phyloP scores from a whole-genome alignment of 1,284 basidiomycete genomes.

The Trichosporon inkin region DNA sequence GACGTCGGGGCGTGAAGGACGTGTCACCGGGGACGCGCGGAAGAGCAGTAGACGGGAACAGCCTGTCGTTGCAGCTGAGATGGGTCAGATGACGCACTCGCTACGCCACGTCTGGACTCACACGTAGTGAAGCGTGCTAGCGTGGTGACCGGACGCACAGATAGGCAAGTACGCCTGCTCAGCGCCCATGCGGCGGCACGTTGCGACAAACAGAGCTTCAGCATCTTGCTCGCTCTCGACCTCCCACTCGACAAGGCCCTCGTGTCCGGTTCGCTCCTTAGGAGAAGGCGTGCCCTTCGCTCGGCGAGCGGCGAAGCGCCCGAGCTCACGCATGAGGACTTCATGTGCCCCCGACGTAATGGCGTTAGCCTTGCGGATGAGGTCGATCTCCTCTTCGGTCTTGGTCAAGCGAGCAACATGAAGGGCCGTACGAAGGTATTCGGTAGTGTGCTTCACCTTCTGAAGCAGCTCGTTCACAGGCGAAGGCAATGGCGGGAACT shows the following conservation, averaged over 20 bases:
- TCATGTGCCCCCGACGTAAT: constrained; percentile 85
- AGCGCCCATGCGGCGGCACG: constrained; percentile 73
- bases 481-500: constrained; percentile 60
- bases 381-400: constrained; percentile 64
- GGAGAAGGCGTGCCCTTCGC: constrained; percentile 50
- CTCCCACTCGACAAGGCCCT: constrained; percentile 70
- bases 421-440: constrained; percentile 67
- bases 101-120: constrained; percentile 52
- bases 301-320: constrained; percentile 58
- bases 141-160: constrained; percentile 73
- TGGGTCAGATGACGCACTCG: constrained; percentile 4
- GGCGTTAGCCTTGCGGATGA: constrained; percentile 70
- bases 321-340: constrained; percentile 82
- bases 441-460: constrained; percentile 42
- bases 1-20: constrained; percentile 32
- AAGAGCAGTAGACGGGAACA: constrained; percentile 43
- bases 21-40: constrained; percentile 37
- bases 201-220: constrained; percentile 83
- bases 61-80: constrained; percentile 47
- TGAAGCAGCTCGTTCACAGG: constrained; percentile 55
- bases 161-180: constrained; percentile 87
- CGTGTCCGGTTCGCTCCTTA: constrained; percentile 56
- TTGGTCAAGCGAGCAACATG: constrained; percentile 74
- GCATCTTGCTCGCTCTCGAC: constrained; percentile 86
- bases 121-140: constrained; percentile 86